phyloP scores from a whole-genome alignment of 1,284 basidiomycete genomes.

The Rhodotorula sp. region DNA sequence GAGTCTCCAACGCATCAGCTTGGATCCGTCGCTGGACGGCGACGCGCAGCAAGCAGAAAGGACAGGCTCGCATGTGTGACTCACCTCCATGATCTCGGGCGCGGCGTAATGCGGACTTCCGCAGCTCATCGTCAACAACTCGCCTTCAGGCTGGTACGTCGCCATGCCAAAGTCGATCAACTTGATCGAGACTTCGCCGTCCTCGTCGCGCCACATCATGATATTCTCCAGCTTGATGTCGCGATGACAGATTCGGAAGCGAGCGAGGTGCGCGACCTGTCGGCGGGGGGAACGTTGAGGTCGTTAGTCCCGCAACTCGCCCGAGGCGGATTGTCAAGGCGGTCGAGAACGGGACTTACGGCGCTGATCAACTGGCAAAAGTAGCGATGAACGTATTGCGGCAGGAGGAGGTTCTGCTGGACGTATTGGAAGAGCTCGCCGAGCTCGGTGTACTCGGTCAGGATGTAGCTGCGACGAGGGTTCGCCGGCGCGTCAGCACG shows the following conservation, averaged over 20 bases:
- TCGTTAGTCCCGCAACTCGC: too few species aligned
- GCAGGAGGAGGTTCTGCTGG: slow-evolving; percentile 43
- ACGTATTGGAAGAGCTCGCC: slow-evolving; percentile 51
- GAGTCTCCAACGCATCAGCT: not conserved
- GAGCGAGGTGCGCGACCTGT: slow-evolving; percentile 18
- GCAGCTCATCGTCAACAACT: slow-evolving; percentile 49
- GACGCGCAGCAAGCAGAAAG: not conserved
- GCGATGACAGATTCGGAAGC: slow-evolving; percentile 46
- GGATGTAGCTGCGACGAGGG: slow-evolving; percentile 43
- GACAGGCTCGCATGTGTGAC: slow-evolving; percentile 26
- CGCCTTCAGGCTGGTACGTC: slow-evolving; percentile 47
- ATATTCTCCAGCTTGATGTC: slow-evolving; percentile 51
- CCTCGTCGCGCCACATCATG: slow-evolving; percentile 45
- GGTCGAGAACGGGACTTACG: slow-evolving; percentile 42
- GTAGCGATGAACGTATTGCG: slow-evolving; percentile 44
- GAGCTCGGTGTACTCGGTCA: slow-evolving; percentile 49
- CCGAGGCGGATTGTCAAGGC: slow-evolving; percentile 31
- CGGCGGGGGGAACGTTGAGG: not conserved
- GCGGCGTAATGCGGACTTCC: slow-evolving; percentile 51
- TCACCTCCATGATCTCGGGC: slow-evolving; percentile 49
- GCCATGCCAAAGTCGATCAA: slow-evolving; percentile 52
- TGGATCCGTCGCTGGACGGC: not conserved
- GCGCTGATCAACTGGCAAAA: slow-evolving; percentile 51
- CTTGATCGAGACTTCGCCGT: slow-evolving; percentile 43
- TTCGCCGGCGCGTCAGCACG: fast-evolving